Conservation (phyloP, 768 basidiomycete genomes). For the Lepiota venenata region DNA sequence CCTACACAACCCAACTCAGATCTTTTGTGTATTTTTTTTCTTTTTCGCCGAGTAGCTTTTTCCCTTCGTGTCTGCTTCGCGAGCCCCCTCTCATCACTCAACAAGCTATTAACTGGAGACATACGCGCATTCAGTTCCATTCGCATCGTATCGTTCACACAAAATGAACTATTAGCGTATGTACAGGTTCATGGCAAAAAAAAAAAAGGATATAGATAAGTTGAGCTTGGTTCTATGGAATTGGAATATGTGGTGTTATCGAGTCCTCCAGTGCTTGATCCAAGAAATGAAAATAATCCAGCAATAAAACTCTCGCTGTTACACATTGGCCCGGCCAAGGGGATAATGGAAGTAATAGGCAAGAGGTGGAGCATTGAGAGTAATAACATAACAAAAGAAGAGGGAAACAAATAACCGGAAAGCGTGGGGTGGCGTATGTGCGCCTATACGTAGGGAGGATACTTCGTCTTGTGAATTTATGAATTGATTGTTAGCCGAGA, state of each 20-base stretch:
- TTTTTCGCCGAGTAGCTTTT: too few relatives aligned
- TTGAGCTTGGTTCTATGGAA: slow-evolving; percentile 3
- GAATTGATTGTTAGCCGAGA: not conserved
- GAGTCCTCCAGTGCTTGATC: not conserved
- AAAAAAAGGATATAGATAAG: not conserved
- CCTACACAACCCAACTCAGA: too few relatives aligned
- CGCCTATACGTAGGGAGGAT: not conserved
- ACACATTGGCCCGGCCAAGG: slow-evolving; percentile 1
- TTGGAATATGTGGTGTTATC: not conserved
- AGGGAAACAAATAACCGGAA: not conserved
- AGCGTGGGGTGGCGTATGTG: not conserved
- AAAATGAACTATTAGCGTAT: not conserved
- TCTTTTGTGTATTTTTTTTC: too few relatives aligned
- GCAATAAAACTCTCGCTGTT: not conserved
- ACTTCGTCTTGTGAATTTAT: not conserved
- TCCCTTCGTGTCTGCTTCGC: too few relatives aligned
- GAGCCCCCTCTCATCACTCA: too few relatives aligned
- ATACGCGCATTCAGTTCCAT: not conserved
- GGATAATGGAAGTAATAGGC: not conserved
- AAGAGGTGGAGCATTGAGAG: not conserved
- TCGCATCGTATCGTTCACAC: not conserved
- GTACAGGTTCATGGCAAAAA: not conserved
- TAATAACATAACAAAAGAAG: not conserved
- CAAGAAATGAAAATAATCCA: slow-evolving; percentile 1
- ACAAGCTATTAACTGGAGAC: too few relatives aligned